Evolutionary conservation across 257 asterid genomes (phyloP).

Genomic region (Apocynum venetum): DNA sequence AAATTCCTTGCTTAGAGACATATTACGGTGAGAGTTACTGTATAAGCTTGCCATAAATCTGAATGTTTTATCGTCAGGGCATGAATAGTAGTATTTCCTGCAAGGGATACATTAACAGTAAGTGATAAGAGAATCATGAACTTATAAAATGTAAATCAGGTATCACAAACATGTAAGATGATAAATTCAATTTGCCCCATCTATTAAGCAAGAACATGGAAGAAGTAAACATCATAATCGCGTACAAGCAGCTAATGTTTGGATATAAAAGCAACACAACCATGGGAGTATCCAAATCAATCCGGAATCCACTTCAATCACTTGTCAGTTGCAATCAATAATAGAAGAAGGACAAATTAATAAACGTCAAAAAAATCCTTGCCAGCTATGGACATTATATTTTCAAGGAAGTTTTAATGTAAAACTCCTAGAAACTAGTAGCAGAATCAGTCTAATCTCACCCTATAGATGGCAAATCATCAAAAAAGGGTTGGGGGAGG

Average conservation of each 20-base stretch:
- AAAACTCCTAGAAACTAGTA: neutral
- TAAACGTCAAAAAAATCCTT: neutral
- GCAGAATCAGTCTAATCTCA: neutral
- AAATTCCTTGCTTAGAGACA: constrained; percentile 89
- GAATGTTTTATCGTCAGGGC: constrained; percentile 90
- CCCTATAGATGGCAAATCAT: neutral
- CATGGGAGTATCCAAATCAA: neutral
- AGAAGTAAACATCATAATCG: too few species aligned
- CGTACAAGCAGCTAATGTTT: too few species aligned
- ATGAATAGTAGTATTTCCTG: constrained; percentile 74
- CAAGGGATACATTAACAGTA: neutral
- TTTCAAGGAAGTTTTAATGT: neutral
- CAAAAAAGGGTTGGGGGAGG: too few species aligned
- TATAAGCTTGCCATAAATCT: constrained; percentile 66
- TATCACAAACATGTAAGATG: neutral
- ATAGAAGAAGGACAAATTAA: neutral
- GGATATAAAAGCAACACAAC: neutral
- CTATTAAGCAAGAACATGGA: neutral
- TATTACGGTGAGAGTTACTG: constrained; percentile 81
- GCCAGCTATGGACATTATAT: neutral
- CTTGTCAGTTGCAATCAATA: neutral
- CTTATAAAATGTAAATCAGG: neutral
- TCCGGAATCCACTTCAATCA: neutral
- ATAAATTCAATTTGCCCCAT: neutral
- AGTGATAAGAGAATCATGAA: neutral